Evolutionary conservation across 1,284 basidiomycete genomes (phyloP).

Genomic region (Salmacisia buchloeana): DNA sequence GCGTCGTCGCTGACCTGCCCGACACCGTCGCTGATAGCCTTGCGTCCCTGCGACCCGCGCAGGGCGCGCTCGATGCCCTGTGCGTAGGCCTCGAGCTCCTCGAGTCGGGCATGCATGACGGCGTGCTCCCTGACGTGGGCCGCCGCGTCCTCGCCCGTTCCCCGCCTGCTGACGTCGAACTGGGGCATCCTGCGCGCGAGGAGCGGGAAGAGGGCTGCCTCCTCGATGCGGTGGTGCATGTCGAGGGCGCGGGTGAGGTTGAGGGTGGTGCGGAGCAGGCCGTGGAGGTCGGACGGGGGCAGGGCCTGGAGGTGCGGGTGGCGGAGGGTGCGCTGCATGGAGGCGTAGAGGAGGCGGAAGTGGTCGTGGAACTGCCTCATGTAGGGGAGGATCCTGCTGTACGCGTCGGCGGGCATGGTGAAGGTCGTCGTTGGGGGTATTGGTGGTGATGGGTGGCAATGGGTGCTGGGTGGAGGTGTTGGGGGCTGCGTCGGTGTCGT

Average conservation of each 20-base stretch:
- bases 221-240: slow-evolving; percentile 41
- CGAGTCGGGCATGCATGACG: slow-evolving; percentile 24
- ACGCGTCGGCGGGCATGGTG: slow-evolving; percentile 22
- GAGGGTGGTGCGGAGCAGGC: slow-evolving; percentile 17
- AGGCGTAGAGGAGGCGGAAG: slow-evolving; percentile 21
- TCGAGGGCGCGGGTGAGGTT: slow-evolving; percentile 25
- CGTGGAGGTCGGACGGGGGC: not conserved
- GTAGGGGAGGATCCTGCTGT: slow-evolving; percentile 24
- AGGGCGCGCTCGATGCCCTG: not conserved
- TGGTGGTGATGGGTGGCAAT: no score
- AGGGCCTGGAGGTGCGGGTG: slow-evolving; percentile 11
- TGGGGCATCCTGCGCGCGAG: slow-evolving; percentile 35
- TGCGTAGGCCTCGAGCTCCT: slow-evolving; percentile 19
- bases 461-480: no score
- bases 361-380: slow-evolving; percentile 37
- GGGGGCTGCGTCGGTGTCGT: no score
- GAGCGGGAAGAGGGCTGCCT: slow-evolving; percentile 36
- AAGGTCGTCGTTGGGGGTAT: no score
- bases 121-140: slow-evolving; percentile 30
- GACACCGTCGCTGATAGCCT: slow-evolving; percentile 4
- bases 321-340: slow-evolving; percentile 19
- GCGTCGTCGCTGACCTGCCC: slow-evolving; percentile 13
- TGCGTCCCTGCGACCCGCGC: slow-evolving; percentile 2
- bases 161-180: no score
- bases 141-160: slow-evolving; percentile 12